Evolutionary conservation across 805 yeast species (phyloP).

Genomic region (Brettanomyces sp.): DNA sequence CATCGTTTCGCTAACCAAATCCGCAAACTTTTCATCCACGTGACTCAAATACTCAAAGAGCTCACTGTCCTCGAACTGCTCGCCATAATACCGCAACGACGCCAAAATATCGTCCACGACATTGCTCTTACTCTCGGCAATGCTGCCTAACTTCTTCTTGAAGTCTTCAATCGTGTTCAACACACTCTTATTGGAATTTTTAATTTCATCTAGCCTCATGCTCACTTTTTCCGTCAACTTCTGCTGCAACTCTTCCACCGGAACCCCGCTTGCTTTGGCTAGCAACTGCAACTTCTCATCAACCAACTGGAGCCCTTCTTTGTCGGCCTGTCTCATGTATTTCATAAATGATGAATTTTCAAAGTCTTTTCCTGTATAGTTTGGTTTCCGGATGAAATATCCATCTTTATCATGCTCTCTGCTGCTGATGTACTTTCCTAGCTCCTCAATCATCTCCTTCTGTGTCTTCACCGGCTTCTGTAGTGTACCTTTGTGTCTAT

Average conservation of each 20-base stretch:
- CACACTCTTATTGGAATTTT: slow-evolving; percentile 5
- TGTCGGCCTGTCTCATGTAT: slow-evolving; percentile 9
- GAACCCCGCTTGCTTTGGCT: slow-evolving; percentile 12
- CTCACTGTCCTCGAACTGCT: slow-evolving; percentile 12
- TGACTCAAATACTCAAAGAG: slow-evolving; percentile 12
- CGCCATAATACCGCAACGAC: slow-evolving; percentile 9
- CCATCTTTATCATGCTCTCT: slow-evolving; percentile 18
- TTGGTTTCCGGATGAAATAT: slow-evolving; percentile 10
- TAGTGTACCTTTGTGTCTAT: too few species aligned
- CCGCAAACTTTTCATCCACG: slow-evolving; percentile 16
- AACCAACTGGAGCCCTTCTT: slow-evolving; percentile 16
- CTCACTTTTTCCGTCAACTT: slow-evolving; percentile 16
- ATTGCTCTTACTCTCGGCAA: slow-evolving; percentile 6
- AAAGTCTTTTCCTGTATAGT: slow-evolving; percentile 14
- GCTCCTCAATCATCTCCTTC: not conserved
- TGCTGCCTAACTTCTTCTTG: slow-evolving; percentile 9
- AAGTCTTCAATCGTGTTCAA: slow-evolving; percentile 11
- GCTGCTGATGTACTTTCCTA: slow-evolving; percentile 3
- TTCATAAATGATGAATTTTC: slow-evolving; percentile 14
- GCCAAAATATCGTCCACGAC: slow-evolving; percentile 15
- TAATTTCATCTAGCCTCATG: slow-evolving; percentile 2
- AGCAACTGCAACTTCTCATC: slow-evolving; percentile 16
- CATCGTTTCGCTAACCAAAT: slow-evolving; percentile 9
- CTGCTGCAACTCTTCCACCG: slow-evolving; percentile 13
- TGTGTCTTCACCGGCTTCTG: not conserved